Evolutionary conservation across 768 basidiomycete genomes (phyloP).

Genomic region (Serendipita vermifera): DNA sequence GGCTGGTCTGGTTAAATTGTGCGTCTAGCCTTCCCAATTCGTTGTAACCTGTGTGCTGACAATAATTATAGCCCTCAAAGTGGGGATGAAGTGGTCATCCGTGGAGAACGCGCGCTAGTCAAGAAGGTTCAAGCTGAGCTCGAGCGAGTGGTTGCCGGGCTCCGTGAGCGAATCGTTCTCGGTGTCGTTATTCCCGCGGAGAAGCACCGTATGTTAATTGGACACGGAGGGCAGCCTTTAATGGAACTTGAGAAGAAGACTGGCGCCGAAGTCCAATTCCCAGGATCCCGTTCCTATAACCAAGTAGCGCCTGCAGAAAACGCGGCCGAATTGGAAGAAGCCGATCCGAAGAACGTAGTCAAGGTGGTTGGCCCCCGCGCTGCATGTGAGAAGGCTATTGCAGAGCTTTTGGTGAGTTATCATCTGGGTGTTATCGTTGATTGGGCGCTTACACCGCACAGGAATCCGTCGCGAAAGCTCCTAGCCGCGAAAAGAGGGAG

Average conservation of each 20-base stretch:
- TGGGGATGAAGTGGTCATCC: constrained; percentile 70
- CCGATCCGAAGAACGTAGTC: constrained; percentile 65
- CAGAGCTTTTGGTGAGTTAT: constrained; percentile 55
- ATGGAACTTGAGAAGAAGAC: constrained; percentile 65
- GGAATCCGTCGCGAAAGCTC: constrained; percentile 9
- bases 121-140: constrained; percentile 76
- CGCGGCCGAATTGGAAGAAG: constrained; percentile 48
- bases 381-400: constrained; percentile 64
- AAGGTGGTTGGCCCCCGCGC: constrained; percentile 78
- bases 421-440: background rate
- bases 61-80: background rate
- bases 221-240: constrained; percentile 80
- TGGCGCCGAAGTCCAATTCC: constrained; percentile 84
- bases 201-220: constrained; percentile 83
- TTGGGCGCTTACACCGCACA: background rate
- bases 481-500: constrained; percentile 27
- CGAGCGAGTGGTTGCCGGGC: constrained; percentile 49
- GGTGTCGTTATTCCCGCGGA: constrained; percentile 69
- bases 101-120: constrained; percentile 79
- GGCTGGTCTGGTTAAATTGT: constrained; percentile 87
- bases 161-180: constrained; percentile 74
- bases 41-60: no score
- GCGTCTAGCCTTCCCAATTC: constrained; percentile 26
- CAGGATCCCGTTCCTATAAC: constrained; percentile 81
- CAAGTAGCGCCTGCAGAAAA: constrained; percentile 73